Conservation (phyloP, 1,284 basidiomycete genomes). For the Ganoderma leucocontextum region DNA sequence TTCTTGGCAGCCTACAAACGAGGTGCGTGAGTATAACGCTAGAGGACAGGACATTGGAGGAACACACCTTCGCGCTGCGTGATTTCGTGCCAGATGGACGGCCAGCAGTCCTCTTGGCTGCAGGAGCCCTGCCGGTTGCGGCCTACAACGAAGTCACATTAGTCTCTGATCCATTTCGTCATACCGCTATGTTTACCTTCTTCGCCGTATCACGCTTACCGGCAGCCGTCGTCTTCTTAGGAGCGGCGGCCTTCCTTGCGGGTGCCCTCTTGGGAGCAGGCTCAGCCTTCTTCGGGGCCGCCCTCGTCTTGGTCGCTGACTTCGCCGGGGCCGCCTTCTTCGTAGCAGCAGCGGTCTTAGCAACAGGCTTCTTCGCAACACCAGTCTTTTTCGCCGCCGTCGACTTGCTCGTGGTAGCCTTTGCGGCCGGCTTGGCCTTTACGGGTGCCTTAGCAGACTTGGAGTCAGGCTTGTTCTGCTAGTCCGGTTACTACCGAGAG, state of each 20-base stretch:
- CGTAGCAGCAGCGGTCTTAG: constrained; percentile 34
- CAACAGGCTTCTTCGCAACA: constrained; percentile 38
- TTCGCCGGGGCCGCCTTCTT: constrained; percentile 34
- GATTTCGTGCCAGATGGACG: constrained; percentile 41
- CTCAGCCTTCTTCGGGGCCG: constrained; percentile 39
- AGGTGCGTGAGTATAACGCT: not conserved
- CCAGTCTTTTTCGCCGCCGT: constrained; percentile 36
- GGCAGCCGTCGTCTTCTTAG: constrained; percentile 57
- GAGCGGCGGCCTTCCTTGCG: constrained; percentile 53
- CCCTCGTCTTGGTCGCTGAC: constrained; percentile 34
- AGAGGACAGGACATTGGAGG: not conserved
- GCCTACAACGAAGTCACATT: constrained; percentile 44
- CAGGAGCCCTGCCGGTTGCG: constrained; percentile 53
- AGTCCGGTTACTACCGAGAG: constrained; percentile 28
- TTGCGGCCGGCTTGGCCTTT: constrained; percentile 36
- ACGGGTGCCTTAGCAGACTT: constrained; percentile 39
- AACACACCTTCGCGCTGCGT: constrained; percentile 35
- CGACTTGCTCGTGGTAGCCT: constrained; percentile 37
- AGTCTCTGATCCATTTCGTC: not conserved
- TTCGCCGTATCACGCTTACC: constrained; percentile 61
- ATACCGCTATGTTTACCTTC: constrained; percentile 50
- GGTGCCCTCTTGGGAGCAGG: constrained; percentile 44
- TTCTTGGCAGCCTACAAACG: constrained; percentile 40
- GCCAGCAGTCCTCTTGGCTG: constrained; percentile 44
- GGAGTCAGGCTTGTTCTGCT: constrained; percentile 65